A percentile compares a stretch with the other conserved stretches of the same genome.
phyloP scores from a whole-genome alignment of 495 filamentous ascomycete species.

The Arthonia radiata region DNA sequence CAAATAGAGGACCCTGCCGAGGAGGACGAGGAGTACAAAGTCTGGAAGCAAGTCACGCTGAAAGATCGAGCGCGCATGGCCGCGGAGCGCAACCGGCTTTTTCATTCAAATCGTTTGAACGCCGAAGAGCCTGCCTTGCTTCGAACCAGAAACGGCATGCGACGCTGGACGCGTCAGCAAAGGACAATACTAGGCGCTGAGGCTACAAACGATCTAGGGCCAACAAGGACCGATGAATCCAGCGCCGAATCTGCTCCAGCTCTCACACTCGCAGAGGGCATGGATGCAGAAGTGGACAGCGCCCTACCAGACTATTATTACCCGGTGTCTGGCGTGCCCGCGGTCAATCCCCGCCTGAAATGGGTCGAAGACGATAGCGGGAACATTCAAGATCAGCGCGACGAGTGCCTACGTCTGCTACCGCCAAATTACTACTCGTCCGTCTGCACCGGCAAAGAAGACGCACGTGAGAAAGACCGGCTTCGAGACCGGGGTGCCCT shows the following conservation, averaged over 20 bases:
- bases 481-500: conserved; percentile 53
- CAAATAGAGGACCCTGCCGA: conserved; percentile 26
- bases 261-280: conserved; percentile 67
- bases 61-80: conserved; percentile 80
- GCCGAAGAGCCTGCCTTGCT: conserved; percentile 68
- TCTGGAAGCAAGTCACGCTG: conserved; percentile 97
- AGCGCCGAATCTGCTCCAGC: conserved; percentile 18
- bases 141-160: conserved; percentile 52
- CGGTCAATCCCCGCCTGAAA: conserved; percentile 43
- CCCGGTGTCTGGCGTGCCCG: conserved; percentile 60
- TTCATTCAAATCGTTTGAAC: conserved; percentile 64
- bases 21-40: conserved; percentile 79
- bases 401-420: conserved; percentile 53
- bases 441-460: too few relatives aligned
- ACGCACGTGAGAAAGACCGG: too few relatives aligned
- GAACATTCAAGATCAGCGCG: conserved; percentile 60
- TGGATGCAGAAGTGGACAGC: conserved; percentile 60
- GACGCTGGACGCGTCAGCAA: conserved; percentile 52
- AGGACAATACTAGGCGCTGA: conserved; percentile 29
- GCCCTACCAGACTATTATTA: conserved; percentile 87
- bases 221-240: conserved; percentile 21
- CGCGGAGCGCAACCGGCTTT: conserved; percentile 54
- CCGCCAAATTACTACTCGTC: conserved; percentile 50
- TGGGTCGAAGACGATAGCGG: conserved; percentile 79
- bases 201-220: conserved; percentile 14